Percentiles rank a stretch among this genome's conserved stretches.
Conservation (phyloP, 495 filamentous ascomycete species). For the Tirmania nivea region DNA sequence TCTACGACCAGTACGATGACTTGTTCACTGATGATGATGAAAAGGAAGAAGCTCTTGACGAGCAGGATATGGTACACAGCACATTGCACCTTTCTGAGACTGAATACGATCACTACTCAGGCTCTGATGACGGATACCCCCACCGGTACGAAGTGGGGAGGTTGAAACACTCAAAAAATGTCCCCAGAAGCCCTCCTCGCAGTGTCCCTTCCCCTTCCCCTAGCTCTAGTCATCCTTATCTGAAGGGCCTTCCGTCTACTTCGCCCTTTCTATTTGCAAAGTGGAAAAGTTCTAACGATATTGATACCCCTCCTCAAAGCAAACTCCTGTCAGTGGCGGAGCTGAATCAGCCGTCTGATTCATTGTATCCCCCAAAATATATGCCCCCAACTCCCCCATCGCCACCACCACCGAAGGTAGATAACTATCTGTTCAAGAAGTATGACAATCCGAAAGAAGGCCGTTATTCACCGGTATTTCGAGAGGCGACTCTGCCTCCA, state of each 20-base stretch:
- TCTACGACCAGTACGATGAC: constrained; percentile 20
- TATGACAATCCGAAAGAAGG: neutral
- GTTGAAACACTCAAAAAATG: neutral
- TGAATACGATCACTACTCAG: neutral
- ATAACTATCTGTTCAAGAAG: neutral
- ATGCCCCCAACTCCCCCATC: neutral
- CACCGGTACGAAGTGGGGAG: neutral
- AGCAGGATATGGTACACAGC: constrained; percentile 5
- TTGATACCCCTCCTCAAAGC: neutral
- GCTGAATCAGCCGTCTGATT: neutral
- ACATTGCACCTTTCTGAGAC: neutral
- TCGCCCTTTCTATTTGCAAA: neutral
- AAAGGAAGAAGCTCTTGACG: constrained; percentile 11
- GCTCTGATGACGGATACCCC: neutral
- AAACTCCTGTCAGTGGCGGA: neutral
- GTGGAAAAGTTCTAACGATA: neutral
- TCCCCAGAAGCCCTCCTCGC: neutral
- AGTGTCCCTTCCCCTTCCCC: neutral
- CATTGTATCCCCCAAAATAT: neutral
- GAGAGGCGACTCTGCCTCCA: neutral
- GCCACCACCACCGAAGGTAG: neutral
- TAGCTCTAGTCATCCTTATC: neutral
- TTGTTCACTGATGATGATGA: constrained; percentile 14
- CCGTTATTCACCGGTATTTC: neutral
- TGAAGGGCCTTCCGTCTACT: neutral